Evolutionary conservation across 352 stramenopile genomes (phyloP).

Genomic region (Phytopythium oedochilum): DNA sequence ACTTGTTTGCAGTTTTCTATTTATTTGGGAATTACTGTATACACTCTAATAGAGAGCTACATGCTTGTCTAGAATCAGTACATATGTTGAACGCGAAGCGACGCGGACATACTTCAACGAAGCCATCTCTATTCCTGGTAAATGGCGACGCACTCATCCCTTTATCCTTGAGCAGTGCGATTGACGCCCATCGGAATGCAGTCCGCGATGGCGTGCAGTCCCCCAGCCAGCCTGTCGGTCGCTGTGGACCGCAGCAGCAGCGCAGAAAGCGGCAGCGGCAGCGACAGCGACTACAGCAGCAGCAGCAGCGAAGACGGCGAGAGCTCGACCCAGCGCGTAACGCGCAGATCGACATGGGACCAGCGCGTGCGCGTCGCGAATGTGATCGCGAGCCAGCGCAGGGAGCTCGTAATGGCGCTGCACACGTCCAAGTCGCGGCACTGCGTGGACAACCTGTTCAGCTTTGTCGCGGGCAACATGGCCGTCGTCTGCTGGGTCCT

Average conservation of each 20-base stretch:
- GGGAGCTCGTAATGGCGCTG: conserved; percentile 6
- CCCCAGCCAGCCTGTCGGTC: neutral
- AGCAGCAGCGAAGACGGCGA: neutral
- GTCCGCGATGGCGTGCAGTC: too few relatives aligned
- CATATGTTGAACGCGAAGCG: too few relatives aligned
- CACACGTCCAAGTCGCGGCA: conserved; percentile 15
- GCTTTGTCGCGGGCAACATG: conserved; percentile 31
- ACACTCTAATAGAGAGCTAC: too few relatives aligned
- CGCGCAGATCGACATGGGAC: neutral
- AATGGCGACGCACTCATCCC: too few relatives aligned
- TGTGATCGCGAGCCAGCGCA: conserved; percentile 1
- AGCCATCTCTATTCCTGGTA: too few relatives aligned
- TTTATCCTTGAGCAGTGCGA: too few relatives aligned
- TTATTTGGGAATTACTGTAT: too few relatives aligned
- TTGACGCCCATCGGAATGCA: too few relatives aligned
- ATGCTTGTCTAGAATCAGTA: too few relatives aligned
- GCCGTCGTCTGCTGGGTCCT: conserved; percentile 25
- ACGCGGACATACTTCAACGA: too few relatives aligned
- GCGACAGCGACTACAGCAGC: neutral
- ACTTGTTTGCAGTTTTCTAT: too few relatives aligned
- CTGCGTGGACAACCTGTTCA: conserved; percentile 32
- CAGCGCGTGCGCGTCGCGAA: conserved; percentile 4
- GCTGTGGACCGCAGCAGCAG: neutral
- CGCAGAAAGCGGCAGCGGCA: neutral
- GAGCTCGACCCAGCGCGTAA: neutral